phyloP scores from a whole-genome alignment of 169 alveolate genomes.

The Plasmodium gonderi region DNA sequence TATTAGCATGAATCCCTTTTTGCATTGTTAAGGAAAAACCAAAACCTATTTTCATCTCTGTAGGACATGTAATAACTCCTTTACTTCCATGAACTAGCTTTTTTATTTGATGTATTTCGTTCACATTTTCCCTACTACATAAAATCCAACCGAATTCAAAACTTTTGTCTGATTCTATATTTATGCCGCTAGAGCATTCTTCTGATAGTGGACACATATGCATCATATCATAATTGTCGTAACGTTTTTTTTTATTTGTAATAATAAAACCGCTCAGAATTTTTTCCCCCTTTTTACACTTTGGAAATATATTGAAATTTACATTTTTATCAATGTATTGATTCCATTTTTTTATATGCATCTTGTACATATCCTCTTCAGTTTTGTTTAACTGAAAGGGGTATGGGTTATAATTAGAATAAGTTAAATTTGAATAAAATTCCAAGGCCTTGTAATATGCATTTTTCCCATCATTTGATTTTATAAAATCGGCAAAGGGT shows the following conservation, averaged over 20 bases:
- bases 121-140: slow-evolving; percentile 52
- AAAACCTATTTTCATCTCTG: slow-evolving; percentile 68
- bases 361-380: slow-evolving; percentile 45
- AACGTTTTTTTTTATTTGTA: slow-evolving; percentile 33
- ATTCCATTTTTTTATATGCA: slow-evolving; percentile 46
- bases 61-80: slow-evolving; percentile 36
- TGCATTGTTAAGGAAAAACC: slow-evolving; percentile 58
- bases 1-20: slow-evolving; percentile 15
- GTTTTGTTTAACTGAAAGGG: slow-evolving; percentile 27
- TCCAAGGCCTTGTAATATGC: slow-evolving; percentile 66
- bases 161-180: slow-evolving; percentile 50
- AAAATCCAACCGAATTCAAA: slow-evolving; percentile 74
- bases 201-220: slow-evolving; percentile 40
- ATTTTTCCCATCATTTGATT: slow-evolving; percentile 35
- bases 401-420: slow-evolving; percentile 39
- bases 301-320: slow-evolving; percentile 42
- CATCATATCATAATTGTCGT: slow-evolving; percentile 10
- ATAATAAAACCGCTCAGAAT: slow-evolving; percentile 68
- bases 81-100: slow-evolving; percentile 11
- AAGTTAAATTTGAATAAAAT: slow-evolving; percentile 56
- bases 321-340: slow-evolving; percentile 65
- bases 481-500: slow-evolving; percentile 67
- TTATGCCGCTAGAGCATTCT: slow-evolving; percentile 59
- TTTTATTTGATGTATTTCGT: slow-evolving; percentile 51
- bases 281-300: slow-evolving; percentile 42